phyloP scores from a whole-genome alignment of 768 basidiomycete species.

The Pleurotus sapidus region DNA sequence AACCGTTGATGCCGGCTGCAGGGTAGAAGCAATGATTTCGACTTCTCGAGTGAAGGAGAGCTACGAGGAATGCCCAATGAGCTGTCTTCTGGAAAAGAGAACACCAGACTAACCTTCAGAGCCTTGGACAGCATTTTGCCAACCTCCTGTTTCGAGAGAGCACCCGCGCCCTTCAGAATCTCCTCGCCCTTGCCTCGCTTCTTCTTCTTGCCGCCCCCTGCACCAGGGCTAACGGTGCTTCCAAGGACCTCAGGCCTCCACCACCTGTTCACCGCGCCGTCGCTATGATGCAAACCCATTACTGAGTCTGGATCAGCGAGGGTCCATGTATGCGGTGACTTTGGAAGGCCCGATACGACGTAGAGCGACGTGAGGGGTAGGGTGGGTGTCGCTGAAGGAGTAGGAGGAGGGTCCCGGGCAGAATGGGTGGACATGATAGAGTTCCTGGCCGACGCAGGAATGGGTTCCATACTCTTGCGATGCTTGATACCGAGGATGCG shows the following conservation, averaged over 20 bases:
- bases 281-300: constrained; percentile 75
- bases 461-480: constrained; percentile 80
- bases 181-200: constrained; percentile 64
- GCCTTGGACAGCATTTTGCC: constrained; percentile 90
- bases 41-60: constrained; percentile 91
- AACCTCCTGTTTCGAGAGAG: constrained; percentile 81
- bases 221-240: constrained; percentile 81
- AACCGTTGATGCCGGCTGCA: constrained; percentile 90
- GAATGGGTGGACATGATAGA: constrained; percentile 79
- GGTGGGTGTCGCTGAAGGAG: constrained; percentile 64
- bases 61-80: constrained; percentile 31
- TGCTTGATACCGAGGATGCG: constrained; percentile 75
- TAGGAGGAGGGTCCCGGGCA: constrained; percentile 50
- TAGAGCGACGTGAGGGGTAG: constrained; percentile 81
- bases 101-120: constrained; percentile 60
- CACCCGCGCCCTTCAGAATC: constrained; percentile 71
- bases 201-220: constrained; percentile 77
- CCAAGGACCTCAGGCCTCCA: constrained; percentile 92
- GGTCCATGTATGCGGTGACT: constrained; percentile 88
- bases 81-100: constrained; percentile 8
- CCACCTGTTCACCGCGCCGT: constrained; percentile 85
- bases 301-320: constrained; percentile 83
- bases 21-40: constrained; percentile 91
- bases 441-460: constrained; percentile 72
- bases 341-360: constrained; percentile 85